A percentile compares a stretch with the other conserved stretches of the same genome.
phyloP scores from a whole-genome alignment of 164 flowering plant genomes.

The Annona cherimola region DNA sequence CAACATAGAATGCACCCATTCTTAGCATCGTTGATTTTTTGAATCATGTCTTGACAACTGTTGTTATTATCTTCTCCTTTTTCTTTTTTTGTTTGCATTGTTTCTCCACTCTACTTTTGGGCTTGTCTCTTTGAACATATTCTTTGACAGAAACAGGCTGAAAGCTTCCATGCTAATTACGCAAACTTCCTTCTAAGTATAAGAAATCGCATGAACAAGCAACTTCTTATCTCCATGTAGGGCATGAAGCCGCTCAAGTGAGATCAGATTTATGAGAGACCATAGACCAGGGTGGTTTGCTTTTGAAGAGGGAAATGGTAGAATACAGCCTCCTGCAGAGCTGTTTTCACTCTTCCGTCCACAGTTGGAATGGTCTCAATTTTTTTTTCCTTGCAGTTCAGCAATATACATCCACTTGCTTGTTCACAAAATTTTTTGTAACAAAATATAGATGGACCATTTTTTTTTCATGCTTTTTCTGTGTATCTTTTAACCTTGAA shows the following conservation, averaged over 20 bases:
- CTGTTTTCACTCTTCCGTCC: not conserved
- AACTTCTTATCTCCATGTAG: constrained; percentile 13
- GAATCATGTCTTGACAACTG: too few relatives aligned
- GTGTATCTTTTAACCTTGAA: too few relatives aligned
- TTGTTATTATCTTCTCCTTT: too few relatives aligned
- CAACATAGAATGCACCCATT: too few relatives aligned
- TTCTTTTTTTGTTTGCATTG: too few relatives aligned
- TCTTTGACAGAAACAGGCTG: not conserved
- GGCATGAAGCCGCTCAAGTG: constrained; percentile 29
- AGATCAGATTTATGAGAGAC: constrained; percentile 5
- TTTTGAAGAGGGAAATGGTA: not conserved
- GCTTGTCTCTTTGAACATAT: not conserved
- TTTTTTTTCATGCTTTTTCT: too few relatives aligned
- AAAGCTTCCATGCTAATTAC: not conserved
- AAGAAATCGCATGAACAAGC: not conserved
- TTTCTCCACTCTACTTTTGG: not conserved
- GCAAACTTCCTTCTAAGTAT: not conserved
- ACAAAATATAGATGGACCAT: too few relatives aligned
- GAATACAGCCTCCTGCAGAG: not conserved
- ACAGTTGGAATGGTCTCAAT: not conserved
- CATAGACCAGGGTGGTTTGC: constrained; percentile 3
- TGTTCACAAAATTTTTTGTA: too few relatives aligned
- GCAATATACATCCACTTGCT: too few relatives aligned
- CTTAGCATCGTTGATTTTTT: too few relatives aligned
- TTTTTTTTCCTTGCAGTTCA: not conserved